Base-by-base conservation (phyloP, 78 protist species). In the Corallochytrium limacisporum region DNA sequence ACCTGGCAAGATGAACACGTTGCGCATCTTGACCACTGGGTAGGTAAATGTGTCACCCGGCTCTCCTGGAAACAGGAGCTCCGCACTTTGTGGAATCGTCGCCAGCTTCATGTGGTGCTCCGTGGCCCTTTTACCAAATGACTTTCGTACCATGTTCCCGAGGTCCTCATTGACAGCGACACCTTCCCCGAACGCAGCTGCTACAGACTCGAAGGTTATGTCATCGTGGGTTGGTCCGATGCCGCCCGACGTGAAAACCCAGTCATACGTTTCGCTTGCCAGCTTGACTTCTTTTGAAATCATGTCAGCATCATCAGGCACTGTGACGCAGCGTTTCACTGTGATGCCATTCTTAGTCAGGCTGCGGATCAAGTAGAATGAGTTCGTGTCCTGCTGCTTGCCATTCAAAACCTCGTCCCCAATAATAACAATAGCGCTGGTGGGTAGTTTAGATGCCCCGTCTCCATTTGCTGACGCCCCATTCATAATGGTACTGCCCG, bases 161-260 rank as follows among this genome's bases (percentile, higher is more conserved):
- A 40, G 44, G 44, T 8, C 10, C 44, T 40, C 57, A 8, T 65
- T 12, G 22, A 9, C 7, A 10, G 8, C 54, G n/a, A 42, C n/a
- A 10, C 36, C 36, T 12, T 9, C 32, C 31, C 28, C 54, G 28
- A 65, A 65, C 53, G 70, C 70, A 15, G 44, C 29, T 6, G 43
- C 70, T 7, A 65, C 36, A 42, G 59, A 6, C 36, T 65, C 44
- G 54, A 53, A 65, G 18, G 70, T 65, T 6, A 65, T 15, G 28
- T 65, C 70, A 26, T 65, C 70, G 54, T 65, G 70, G 32, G 70
- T 65, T 9, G 59, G 54, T 6, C 70, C 70, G 54, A 65, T 65
- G 22, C 70, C 70, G 37, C 70, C 70, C 29, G 43, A 15, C 22
- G 70, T 42, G 26, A 65, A 49, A 16, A 49, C 61, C 24, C 16